Percentiles rank a stretch among this genome's conserved stretches.
These are phyloP conservation scores for Fragilariopsis cylindrus DNA, from an alignment of 108 stramenopile species.

Conservation along the genomic window DNA sequence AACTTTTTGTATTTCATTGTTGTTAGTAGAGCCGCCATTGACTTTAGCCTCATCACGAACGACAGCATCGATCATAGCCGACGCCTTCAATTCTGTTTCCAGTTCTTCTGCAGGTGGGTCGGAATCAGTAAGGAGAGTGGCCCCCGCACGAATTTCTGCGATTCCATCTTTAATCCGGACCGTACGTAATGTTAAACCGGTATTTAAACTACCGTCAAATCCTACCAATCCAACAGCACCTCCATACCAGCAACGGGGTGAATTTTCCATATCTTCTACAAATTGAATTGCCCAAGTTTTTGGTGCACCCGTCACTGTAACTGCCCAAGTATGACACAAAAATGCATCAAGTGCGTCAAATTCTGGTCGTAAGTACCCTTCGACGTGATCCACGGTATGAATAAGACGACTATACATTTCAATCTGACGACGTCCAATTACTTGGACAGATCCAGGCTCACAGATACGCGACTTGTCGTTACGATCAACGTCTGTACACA, in stretches of 20 bases:
- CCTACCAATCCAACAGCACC: constrained; percentile 97
- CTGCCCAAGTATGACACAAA: constrained; percentile 98
- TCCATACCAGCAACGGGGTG: constrained; percentile 96
- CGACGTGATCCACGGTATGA: constrained; percentile 98
- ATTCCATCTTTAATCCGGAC: constrained; percentile 92
- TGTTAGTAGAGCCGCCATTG: constrained; percentile 26
- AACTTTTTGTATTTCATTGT: constrained; percentile 6
- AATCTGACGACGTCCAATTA: constrained; percentile 97
- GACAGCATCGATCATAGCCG: constrained; percentile 96
- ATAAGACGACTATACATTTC: constrained; percentile 98
- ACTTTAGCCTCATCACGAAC: constrained; percentile 37
- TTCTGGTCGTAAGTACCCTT: constrained; percentile 93
- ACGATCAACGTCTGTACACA: constrained; percentile 99
- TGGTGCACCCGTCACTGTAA: constrained; percentile 98
- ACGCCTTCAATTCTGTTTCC: constrained; percentile 98
- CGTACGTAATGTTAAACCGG: constrained; percentile 95
- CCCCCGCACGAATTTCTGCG: constrained; percentile 93
- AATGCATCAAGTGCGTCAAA: constrained; percentile 99
- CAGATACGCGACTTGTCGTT: constrained; percentile 99
- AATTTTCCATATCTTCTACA: constrained; percentile 93
- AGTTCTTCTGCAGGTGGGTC: constrained; percentile 91
- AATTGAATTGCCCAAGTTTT: constrained; percentile 99
- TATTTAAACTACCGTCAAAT: constrained; percentile 96
- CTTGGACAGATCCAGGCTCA: constrained; percentile 95
- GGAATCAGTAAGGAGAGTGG: constrained; percentile 95